A percentile compares a stretch with the other conserved stretches of the same genome.
Evolutionary conservation across 2,329 filamentous ascomycete genomes (phyloP).

Genomic region (Endothia cerciana): DNA sequence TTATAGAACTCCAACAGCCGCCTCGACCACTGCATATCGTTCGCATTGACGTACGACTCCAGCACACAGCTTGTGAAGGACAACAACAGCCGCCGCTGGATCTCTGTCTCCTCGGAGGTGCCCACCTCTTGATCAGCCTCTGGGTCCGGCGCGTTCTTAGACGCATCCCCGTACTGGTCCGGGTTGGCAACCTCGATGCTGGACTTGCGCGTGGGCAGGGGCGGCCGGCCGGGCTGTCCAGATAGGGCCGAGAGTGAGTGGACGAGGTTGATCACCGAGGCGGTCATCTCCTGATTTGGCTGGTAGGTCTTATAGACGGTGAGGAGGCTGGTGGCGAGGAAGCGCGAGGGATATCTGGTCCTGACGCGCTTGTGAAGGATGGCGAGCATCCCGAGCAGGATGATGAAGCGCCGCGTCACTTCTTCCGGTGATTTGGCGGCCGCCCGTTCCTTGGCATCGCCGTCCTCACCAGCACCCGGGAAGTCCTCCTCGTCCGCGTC

Average conservation of each 20-base stretch:
- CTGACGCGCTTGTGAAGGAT: constrained; percentile 75
- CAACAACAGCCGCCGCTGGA: constrained; percentile 69
- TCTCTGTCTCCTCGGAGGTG: constrained; percentile 58
- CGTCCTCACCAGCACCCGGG: constrained; percentile 33
- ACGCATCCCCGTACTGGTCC: constrained; percentile 57
- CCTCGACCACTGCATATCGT: constrained; percentile 63
- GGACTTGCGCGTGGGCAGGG: constrained; percentile 62
- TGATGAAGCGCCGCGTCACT: constrained; percentile 60
- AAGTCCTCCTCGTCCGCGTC: constrained; percentile 37
- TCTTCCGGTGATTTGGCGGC: constrained; percentile 19
- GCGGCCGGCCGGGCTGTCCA: constrained; percentile 60
- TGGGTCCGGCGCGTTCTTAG: constrained; percentile 63
- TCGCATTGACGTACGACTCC: constrained; percentile 70
- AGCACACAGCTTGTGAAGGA: constrained; percentile 79
- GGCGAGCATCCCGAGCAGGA: constrained; percentile 71
- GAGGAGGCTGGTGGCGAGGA: constrained; percentile 76
- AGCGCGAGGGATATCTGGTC: constrained; percentile 77
- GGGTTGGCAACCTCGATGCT: constrained; percentile 59
- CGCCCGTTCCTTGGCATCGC: constrained; percentile 16
- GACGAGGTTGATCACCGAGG: constrained; percentile 71
- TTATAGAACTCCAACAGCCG: constrained; percentile 70
- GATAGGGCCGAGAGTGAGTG: constrained; percentile 67
- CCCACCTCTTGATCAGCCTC: constrained; percentile 57
- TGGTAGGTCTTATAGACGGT: constrained; percentile 70
- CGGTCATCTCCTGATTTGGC: constrained; percentile 68